Percentiles rank a stretch among this genome's conserved stretches.
Evolutionary conservation across 2,329 filamentous ascomycete species (phyloP).

Genomic region (Trichophaea hybrida): DNA sequence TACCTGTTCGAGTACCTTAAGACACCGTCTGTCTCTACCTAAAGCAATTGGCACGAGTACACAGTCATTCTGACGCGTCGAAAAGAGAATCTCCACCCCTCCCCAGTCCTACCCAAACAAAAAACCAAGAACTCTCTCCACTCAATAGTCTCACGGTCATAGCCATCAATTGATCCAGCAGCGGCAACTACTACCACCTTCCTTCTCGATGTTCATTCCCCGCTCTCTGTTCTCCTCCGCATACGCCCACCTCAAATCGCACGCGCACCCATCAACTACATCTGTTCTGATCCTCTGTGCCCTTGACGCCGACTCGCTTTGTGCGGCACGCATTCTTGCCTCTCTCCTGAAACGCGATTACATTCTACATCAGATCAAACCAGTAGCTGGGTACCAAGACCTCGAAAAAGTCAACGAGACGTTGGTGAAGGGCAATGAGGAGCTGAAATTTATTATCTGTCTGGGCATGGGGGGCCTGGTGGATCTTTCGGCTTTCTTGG

Average conservation of each 20-base stretch:
- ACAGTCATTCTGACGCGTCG: background rate
- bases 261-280: slow-evolving; percentile 59
- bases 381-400: slow-evolving; percentile 82
- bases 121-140: background rate
- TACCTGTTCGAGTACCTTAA: background rate
- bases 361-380: slow-evolving; percentile 93
- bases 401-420: slow-evolving; percentile 43
- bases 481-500: slow-evolving; percentile 67
- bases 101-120: background rate
- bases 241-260: slow-evolving; percentile 78
- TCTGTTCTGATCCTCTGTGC: slow-evolving; percentile 84
- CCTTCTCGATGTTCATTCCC: slow-evolving; percentile 71
- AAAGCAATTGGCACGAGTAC: background rate
- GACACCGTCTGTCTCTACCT: background rate
- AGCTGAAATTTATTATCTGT: slow-evolving; percentile 55
- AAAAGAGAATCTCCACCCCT: background rate
- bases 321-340: slow-evolving; percentile 86
- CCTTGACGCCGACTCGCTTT: slow-evolving; percentile 88
- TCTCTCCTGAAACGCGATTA: slow-evolving; percentile 92
- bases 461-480: slow-evolving; percentile 85
- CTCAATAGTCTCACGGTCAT: background rate
- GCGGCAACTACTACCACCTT: background rate
- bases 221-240: slow-evolving; percentile 77
- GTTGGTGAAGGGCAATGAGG: slow-evolving; percentile 25
- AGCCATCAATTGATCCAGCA: background rate